Base-by-base conservation (phyloP, 2,329 filamentous ascomycete genomes). In the Colletotrichum agaves region DNA sequence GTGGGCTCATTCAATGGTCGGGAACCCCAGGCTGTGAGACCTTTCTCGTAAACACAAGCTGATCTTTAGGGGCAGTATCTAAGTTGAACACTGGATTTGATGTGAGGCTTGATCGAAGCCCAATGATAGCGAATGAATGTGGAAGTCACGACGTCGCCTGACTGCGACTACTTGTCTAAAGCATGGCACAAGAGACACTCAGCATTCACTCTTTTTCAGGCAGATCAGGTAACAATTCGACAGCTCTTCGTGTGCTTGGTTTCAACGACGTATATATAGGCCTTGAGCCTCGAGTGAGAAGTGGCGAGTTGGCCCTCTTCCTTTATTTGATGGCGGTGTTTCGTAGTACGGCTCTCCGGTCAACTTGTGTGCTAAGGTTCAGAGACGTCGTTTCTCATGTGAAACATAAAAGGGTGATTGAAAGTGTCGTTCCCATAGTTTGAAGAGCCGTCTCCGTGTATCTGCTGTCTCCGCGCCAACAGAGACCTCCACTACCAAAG, bases 361-460 rank as follows among this genome's bases (percentile, higher is more conserved):
- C 27, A 35, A 47, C 17, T 27, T 17, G 27, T 49, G 33, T 31
- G 49, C 62, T 61, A 23, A 49, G 4, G 50, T 33, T 56, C 21
- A 49, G 17, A 66, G 58, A 43, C 50, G 41, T 50, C 46, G 35
- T 67, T 63, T 67, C 31, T 50, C 21, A 43, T 43, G 23, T 57
- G 52, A 63, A 56, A 5, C 33, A 46, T 62, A 6, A 21, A 33
- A 31, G n/a, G 21, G 37, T 21, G 43, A 23, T 31, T n/a, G 50
- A 17, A 44, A 58, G 23, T 58, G 27, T 46, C 33, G 35, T 50
- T 56, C 7, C 13, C 27, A 5, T 11, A 1, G 5, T 35, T 13
- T 12, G 27, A 33, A 44, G 17, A n/a, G 46, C 12, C 31, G 6
- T 39, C 41, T 27, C 27, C 5, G 27, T 27, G 27, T 27, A 7